A percentile compares a stretch with the other conserved stretches of the same genome.
Conservation (phyloP, 106 monocot species). For the Gastrodia elata region DNA sequence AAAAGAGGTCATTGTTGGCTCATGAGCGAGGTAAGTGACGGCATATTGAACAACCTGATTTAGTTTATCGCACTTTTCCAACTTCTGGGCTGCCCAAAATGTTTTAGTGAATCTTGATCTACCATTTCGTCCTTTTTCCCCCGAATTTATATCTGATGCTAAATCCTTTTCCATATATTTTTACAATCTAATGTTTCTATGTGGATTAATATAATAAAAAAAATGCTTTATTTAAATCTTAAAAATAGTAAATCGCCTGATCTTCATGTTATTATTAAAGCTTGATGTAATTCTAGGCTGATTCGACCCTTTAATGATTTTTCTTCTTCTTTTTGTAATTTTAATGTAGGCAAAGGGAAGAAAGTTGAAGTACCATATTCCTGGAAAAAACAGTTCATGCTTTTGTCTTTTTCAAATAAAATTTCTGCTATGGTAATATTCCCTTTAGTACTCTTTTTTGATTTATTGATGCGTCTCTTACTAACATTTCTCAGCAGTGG, state of each 20-base stretch:
- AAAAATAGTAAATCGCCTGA: background rate
- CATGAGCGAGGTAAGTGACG: conserved; percentile 16
- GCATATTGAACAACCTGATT: background rate
- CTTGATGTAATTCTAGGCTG: background rate
- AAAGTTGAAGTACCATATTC: background rate
- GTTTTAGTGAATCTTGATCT: background rate
- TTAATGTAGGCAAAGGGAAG: background rate
- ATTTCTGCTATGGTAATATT: conserved; percentile 3
- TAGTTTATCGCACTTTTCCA: background rate
- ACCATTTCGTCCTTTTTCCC: background rate
- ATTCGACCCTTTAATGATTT: background rate
- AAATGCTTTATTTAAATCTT: background rate
- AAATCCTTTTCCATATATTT: background rate
- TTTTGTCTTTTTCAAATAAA: background rate
- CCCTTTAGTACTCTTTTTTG: background rate
- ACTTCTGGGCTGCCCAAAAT: background rate
- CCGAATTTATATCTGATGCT: background rate
- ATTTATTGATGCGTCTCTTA: background rate
- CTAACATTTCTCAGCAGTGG: background rate
- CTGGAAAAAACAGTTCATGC: background rate
- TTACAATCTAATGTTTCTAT: background rate
- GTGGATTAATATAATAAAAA: background rate
- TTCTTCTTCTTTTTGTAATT: background rate
- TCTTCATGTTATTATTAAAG: background rate
- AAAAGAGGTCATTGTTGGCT: conserved; percentile 23